A percentile compares a stretch with the other conserved stretches of the same genome.
These are phyloP conservation scores for Allium fistulosum DNA, from an alignment of 106 monocot genomes.

Conservation along the genomic window DNA sequence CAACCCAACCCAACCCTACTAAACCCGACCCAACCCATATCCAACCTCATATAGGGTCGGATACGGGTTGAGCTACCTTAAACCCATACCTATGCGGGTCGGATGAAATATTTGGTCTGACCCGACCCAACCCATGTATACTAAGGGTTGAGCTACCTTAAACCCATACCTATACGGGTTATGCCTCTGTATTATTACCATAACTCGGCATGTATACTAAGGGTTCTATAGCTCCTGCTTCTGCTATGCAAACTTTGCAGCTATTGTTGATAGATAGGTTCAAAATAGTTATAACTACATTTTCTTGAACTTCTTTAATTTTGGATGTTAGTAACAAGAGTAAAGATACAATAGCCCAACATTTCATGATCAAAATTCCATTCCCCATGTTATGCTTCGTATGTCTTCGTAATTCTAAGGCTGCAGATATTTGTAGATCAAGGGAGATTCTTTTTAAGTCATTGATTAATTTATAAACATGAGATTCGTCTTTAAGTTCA, in stretches of 20 bases:
- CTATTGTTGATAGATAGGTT: conserved; percentile 65
- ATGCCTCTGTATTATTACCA: conserved; percentile 41
- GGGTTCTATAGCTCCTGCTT: conserved; percentile 65
- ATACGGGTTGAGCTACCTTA: too few species aligned
- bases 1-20: too few species aligned
- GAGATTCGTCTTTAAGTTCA: conserved; percentile 20
- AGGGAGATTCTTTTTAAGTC: conserved; percentile 34
- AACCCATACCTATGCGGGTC: too few species aligned
- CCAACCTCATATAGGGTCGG: too few species aligned
- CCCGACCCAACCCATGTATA: too few species aligned
- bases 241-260: conserved; percentile 56
- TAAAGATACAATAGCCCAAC: conserved; percentile 53
- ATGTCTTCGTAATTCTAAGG: conserved; percentile 54
- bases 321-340: conserved; percentile 53
- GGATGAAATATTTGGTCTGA: too few species aligned
- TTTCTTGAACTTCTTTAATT: conserved; percentile 51
- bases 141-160: too few species aligned
- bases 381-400: conserved; percentile 63
- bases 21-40: too few species aligned
- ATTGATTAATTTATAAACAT: conserved; percentile 40
- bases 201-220: conserved; percentile 58
- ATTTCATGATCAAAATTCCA: conserved; percentile 56
- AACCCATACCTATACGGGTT: too few species aligned
- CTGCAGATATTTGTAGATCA: conserved; percentile 38
- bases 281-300: conserved; percentile 75